Evolutionary conservation across 257 asterid species (phyloP), one percentile per base, ranked within the genome.

Genomic region (Prunella vulgaris): DNA sequence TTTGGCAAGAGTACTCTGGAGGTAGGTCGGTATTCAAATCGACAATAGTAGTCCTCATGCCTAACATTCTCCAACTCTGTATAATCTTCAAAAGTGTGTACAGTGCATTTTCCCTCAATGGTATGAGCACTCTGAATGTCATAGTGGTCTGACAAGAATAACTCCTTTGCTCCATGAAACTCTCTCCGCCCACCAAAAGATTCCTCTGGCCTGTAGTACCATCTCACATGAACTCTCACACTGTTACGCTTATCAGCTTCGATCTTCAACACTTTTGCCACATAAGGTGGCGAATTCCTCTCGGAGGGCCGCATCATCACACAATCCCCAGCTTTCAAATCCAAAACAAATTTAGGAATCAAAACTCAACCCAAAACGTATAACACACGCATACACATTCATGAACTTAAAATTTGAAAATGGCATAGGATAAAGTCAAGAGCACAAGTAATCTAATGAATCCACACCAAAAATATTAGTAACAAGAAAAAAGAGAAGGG

Each of bases 131-230:
- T 86, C 78, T 89, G 91, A 21, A 75, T 51, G 57, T 87, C 94
- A 20, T 15, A 70, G 73, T 86, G 90, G 60, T 88, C 90, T 0
- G 90, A 86, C 56, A 86, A 44, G 76, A 86, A 81, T 15, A 88
- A 32, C 75, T 88, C 96, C 74, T 84, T 88, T 0, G 78, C 78
- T n/a, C 96, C 96, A 60, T 86, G 91, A 60, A 83, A 88, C 65
- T 81, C 82, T 51, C 80, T 81, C 53, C 93, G 78, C 49, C 96
- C 96, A 17, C 85, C 89, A 17, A 44, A 32, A 28, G 91, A 78
- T 69, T 88, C 96, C 82, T 88, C 93, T 22, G 90, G 96, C 77
- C 93, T 77, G 67, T 87, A 86, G 56, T 83, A 89, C 96, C 94
- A 89, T 65, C 88, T 79, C 17, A 87, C 87, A 18, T 70, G 71